Evolutionary conservation across 73 alveolate genomes (phyloP).

Genomic region (Paraurostyla sp.): DNA sequence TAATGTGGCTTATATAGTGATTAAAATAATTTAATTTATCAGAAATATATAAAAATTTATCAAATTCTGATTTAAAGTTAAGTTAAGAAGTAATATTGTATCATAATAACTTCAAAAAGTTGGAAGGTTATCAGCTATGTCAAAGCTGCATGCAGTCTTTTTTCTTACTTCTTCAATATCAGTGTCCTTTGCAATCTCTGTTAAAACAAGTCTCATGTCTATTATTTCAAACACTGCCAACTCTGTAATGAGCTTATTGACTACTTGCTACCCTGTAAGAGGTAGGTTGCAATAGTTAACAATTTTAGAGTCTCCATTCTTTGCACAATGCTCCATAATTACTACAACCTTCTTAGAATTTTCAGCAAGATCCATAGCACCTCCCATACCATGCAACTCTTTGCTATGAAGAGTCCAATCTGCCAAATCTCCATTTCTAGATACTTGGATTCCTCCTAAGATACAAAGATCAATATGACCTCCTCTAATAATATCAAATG

Average conservation of each 20-base stretch:
- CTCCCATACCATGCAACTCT: constrained; percentile 92
- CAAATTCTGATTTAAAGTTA: no score
- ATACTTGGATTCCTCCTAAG: constrained; percentile 88
- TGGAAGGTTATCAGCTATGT: neutral
- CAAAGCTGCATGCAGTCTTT: neutral
- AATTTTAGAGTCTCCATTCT: constrained; percentile 73
- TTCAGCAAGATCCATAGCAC: constrained; percentile 88
- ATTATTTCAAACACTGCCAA: constrained; percentile 81
- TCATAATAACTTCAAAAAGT: no score
- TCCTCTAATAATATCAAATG: constrained; percentile 94
- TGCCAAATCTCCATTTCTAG: constrained; percentile 90
- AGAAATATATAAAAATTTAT: no score
- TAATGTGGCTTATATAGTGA: no score
- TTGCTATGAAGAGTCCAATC: constrained; percentile 96
- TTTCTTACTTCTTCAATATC: neutral
- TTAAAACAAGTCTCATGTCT: no score
- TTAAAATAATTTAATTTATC: no score
- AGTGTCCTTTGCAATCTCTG: neutral
- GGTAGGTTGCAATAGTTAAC: constrained; percentile 78
- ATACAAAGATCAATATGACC: constrained; percentile 83
- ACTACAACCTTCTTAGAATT: constrained; percentile 76
- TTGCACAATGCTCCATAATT: constrained; percentile 85
- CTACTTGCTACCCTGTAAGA: constrained; percentile 80
- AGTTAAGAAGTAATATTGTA: no score
- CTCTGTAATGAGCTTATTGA: constrained; percentile 80